Evolutionary conservation across 768 basidiomycete genomes (phyloP), one percentile per base, ranked within the genome.

Genomic region (Boletus eberwhitei): DNA sequence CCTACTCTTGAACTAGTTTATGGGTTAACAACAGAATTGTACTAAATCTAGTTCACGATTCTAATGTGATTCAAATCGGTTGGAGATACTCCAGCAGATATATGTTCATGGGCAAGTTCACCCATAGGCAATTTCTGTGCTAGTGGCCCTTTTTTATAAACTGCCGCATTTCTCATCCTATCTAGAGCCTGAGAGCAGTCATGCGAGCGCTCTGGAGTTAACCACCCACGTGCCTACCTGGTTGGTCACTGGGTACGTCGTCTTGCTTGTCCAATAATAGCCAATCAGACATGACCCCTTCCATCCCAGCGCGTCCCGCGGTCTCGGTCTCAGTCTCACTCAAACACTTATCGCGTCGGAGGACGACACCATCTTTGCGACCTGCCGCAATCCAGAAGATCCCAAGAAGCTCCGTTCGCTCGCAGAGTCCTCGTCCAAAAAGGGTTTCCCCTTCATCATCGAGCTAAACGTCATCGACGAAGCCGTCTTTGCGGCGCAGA

Each of bases 381-480:
- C 69, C 3, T 72, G 68, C 51, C 62, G 70, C 4, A 67, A 55
- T 39, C 68, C 71, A 5, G 12, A 61, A 31, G 47, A 36, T 1
- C 68, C 71, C 2, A 54, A 21, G 2, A 59, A 48, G 0, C 59
- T 71, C 21, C 40, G 63, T 22, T 62, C 62, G 8, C 60, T 72
- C 21, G 39, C 50, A 17, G 44, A 43, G n/a, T 35, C 41, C 3
- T 36, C 38, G 11, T 31, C 11, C 11, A 13, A n/a, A 19, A 14
- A 8, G 12, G 29, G n/a, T 4, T 13, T 3, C n/a, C 17, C 31
- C 24, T 17, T 41, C 48, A 54, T 75, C 58, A 52, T 71, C 4
- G 50, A 53, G 35, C 58, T 75, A 16, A 71, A 75, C 50, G 64
- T 69, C 21, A 53, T 46, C 12, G 62, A 67, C 57, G 48, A 62